Base-by-base conservation (phyloP, 805 yeast species). In the Millerozyma miso region DNA sequence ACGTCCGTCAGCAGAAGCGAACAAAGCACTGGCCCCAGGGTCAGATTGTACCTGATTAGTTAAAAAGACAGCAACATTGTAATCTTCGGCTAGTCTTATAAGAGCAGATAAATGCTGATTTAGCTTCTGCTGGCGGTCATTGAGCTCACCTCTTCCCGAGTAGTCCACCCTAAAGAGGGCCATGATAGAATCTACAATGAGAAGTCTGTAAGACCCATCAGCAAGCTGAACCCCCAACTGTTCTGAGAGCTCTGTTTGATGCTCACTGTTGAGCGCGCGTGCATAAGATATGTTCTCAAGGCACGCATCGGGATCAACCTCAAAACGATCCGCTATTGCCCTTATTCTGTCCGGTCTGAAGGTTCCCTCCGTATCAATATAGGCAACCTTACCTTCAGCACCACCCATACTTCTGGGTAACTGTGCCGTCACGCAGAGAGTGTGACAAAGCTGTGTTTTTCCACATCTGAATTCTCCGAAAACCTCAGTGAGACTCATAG, bases 381-480 rank as follows among this genome's bases (percentile, higher is more conserved):
- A 50, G 14, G 50, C 52, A 17, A 49, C 51, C 26, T 49, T 46
- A 6, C 54, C 54, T 40, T 50, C 54, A n/a, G 44, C 52, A 15
- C 54, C 54, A 16, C 54, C 54, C 45, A 48, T 40, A 13, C 46
- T 50, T 18, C 35, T 38, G 14, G 54, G 54, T 14, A 50, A 33
- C 45, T 50, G 54, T 12, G 50, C 51, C 13, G 54, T 33, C 5
- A 50, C 54, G 35, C 52, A 50, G 13, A 50, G 35, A 2, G 54
- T 50, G 31, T 50, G 54, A 33, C 54, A 50, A 26, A 50, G 39
- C 40, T 50, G 54, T 10, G 54, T 48, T 36, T 50, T 50, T 13
- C 54, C 54, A 19, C 52, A 48, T 31, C 54, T 42, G 35, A 50
- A 50, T 33, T 50, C 54, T n/a, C 54, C 54, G 36, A 50, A 50